Base-by-base conservation (phyloP, 306 rosid genomes). In the Vigna unguiculata region DNA sequence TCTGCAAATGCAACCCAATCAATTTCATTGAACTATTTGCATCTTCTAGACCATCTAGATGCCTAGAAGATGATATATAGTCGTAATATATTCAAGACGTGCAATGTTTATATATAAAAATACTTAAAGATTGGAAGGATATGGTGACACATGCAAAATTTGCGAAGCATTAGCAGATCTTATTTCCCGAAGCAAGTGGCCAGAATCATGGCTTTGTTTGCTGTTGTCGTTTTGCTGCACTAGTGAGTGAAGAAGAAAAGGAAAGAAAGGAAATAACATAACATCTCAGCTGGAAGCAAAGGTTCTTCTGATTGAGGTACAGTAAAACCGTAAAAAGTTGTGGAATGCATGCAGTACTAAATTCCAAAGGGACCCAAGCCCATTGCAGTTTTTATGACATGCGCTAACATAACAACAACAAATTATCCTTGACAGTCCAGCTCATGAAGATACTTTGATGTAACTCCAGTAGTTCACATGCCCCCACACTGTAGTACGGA, bases 381-480 rank as follows among this genome's bases (percentile, higher is more conserved):
- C 55, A 45, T 74, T 52, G 76, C 78, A 69, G 83, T 74, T 61
- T 65, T 65, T 36, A 75, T 83, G 80, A 63, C 81, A 61, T 30
- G 22, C 75, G 24, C 54, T 82, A 71, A 71, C 78, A 82, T 61
- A 71, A 75, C 70, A 75, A 19, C 59, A 78, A 76, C 59, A 82
- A 81, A 72, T 67, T 51, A 66, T 78, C 55, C 82, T 61, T 82
- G 22, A 21, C 70, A 55, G 57, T 74, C 76, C 88, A 78, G 86
- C 80, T 82, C 84, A 70, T 51, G 20, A 24, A 36, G 83, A 78
- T 78, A 69, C 71, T 72, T 63, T 80, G 82, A 80, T 80, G 85
- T 80, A 83, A 71, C 78, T 62, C 71, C 54, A 9, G 76, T 59
- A 55, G 69, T 40, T 82, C 86, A 85, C 78, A 76, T 72, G 81